Evolutionary conservation across 805 yeast species (phyloP), one percentile per base, ranked within the genome.

Genomic region (Yarrowia keelungensis): DNA sequence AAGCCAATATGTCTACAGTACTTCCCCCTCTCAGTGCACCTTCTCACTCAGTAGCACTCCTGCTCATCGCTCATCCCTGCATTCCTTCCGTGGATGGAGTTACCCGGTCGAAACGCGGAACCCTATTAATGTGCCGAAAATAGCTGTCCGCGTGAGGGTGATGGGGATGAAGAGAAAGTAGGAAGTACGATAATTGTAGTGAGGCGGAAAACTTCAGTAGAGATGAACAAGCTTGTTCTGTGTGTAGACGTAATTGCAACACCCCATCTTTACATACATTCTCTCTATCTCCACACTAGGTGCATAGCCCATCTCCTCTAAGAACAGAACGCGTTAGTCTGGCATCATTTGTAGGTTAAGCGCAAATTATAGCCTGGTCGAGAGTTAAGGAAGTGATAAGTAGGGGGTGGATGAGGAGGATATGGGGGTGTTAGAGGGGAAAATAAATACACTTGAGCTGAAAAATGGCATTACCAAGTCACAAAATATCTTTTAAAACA

Each of bases 331-430:
- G 59, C 59, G 59, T 53, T 39, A 39, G 59, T 53, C 59, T 53
- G 58, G 58, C 58, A 53, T 53, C 58, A 38, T 53, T 19, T 53
- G 59, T 38, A 53, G 14, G 59, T 53, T 53, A 53, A 53, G 59
- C 59, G 59, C 59, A 53, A 53, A 53, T 39, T 53, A 53, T 39
- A 53, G 58, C 43, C 58, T 43, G 32, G 45, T 53, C 39, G 16
- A 26, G 59, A 53, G 59, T 14, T 53, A 39, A 39, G 38, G 38
- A 26, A 26, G 32, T 26, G 32, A 26, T 26, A 26, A 5, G 32
- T 26, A 26, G 32, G 32, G 32, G 32, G 7, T 26, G 7, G 7
- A 26, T 26, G 32, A 3, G 32, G 16, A 3, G 19, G 19, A 15
- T 15, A 42, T 7, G 46, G 46, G 46, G 7, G 16, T 10, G 47